These are phyloP conservation scores for Paspalum notatum DNA, from an alignment of 176 grass and related monocot genomes.

Conservation along the genomic window DNA sequence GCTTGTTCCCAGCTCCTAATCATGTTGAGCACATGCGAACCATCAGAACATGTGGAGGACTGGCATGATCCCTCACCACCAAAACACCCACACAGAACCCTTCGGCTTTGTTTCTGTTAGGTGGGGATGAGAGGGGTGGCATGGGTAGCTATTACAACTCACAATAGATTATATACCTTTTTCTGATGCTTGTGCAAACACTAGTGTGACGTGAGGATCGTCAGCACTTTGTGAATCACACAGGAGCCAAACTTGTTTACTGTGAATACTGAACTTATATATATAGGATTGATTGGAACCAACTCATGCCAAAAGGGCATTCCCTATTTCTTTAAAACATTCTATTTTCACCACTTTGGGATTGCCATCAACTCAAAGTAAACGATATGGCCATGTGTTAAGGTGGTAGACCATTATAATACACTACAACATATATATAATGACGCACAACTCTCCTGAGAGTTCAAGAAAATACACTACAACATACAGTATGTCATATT, in stretches of 20 bases:
- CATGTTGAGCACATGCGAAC: background rate
- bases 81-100: constrained; percentile 24
- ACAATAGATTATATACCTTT: too few species aligned
- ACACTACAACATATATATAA: background rate
- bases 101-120: background rate
- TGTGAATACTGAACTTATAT: constrained; percentile 1
- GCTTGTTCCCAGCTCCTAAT: constrained; percentile 17
- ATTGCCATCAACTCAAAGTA: background rate
- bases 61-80: background rate
- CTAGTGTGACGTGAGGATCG: background rate
- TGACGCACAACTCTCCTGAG: too few species aligned
- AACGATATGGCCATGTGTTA: background rate
- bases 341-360: constrained; percentile 25
- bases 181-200: background rate
- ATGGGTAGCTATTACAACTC: background rate
- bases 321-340: background rate
- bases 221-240: background rate
- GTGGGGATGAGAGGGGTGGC: background rate
- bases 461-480: background rate
- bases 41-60: constrained; percentile 3
- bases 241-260: background rate
- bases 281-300: background rate
- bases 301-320: background rate
- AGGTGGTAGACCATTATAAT: background rate
- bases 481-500: constrained; percentile 25